Base-by-base conservation (phyloP, 2,329 filamentous ascomycete genomes). In the Clathrospora elynae region DNA sequence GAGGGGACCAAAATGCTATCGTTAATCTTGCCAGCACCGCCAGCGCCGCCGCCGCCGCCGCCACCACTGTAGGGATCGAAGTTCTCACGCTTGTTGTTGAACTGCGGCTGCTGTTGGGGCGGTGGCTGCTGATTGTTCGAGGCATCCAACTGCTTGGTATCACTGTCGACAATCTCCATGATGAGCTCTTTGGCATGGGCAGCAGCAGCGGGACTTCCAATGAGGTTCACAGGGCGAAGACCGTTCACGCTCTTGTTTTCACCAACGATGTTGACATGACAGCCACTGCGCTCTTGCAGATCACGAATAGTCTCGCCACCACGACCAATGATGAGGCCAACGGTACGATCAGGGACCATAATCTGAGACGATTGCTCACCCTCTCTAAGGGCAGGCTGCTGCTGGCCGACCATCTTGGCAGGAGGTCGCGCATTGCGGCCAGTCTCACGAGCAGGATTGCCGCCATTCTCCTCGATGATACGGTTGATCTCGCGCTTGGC, bases 191-290 rank as follows among this genome's bases (percentile, higher is more conserved):
- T 92, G 25, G 90, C 90, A 51, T 83, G 81, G 32, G 83, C 83
- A 34, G 89, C 86, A 37, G 89, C 85, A 59, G 85, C 81, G 28
- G 81, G 81, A 28, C 85, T 84, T 46, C 90, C 90, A 57, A 95
- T 95, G 34, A 96, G 78, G 67, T 96, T 96, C 51, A 96, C 90
- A 18, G 91, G 90, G 35, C 90, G 84, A 49, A 95, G 77, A 30
- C 90, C 90, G 64, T 95, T 95, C 55, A 95, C 82, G 65, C 89
- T 95, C 78, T 95, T 95, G 56, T 89, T 89, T 73, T 96, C 90
- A 60, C 88, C 88, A 26, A 95, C 88, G 62, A 96, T 96, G 70
- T 96, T 96, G 68, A 96, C 90, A 70, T 96, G 91, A 68, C 90
- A 96, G n/a, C 88, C 88, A 60, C 88, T 93, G 50, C 88, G 81